Evolutionary conservation across 352 stramenopile species (phyloP).

Genomic region (Phytophthora podocarpi): DNA sequence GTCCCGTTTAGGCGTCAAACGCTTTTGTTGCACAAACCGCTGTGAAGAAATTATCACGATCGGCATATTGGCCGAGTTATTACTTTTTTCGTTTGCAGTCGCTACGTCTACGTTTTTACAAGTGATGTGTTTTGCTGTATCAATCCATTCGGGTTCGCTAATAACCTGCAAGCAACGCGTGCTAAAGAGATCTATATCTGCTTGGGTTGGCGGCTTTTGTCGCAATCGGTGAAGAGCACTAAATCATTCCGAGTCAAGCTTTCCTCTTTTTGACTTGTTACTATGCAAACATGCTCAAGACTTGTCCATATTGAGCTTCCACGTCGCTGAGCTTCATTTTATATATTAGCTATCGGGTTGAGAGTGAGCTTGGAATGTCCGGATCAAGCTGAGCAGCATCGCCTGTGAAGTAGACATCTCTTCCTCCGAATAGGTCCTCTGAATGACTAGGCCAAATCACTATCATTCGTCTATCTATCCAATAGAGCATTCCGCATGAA

Average conservation of each 20-base stretch:
- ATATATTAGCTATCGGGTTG: background rate
- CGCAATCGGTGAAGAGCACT: background rate
- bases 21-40: background rate
- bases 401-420: background rate
- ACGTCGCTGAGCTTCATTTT: background rate
- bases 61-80: background rate
- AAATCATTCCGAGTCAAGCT: slow-evolving; percentile 3
- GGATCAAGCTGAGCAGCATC: slow-evolving; percentile 6
- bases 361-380: background rate
- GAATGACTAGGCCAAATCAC: slow-evolving; percentile 3
- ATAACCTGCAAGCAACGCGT: background rate
- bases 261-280: slow-evolving; percentile 2
- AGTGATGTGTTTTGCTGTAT: background rate
- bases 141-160: background rate
- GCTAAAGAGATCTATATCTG: background rate
- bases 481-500: slow-evolving; percentile 2
- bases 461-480: slow-evolving; percentile 7
- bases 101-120: background rate
- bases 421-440: background rate
- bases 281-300: background rate
- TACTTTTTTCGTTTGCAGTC: background rate
- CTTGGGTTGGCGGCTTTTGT: background rate
- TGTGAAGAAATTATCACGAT: background rate
- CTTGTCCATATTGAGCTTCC: background rate
- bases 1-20: background rate